A percentile compares a stretch with the other conserved stretches of the same genome.
Conservation (phyloP, 176 grass and related monocot genomes). For the Cocos nucifera region DNA sequence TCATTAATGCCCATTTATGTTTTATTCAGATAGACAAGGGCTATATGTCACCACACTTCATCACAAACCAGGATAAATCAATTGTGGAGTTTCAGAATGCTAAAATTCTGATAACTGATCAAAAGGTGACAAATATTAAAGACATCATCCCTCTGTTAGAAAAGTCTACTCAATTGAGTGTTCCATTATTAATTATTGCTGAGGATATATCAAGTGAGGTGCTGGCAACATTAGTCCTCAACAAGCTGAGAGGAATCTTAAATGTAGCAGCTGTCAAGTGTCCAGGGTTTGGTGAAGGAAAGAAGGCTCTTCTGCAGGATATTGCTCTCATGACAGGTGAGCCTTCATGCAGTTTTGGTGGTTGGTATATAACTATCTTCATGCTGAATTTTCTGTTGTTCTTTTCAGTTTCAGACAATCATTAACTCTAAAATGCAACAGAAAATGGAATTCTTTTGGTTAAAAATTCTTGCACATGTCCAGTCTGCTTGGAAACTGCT, state of each 20-base stretch:
- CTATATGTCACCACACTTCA: constrained; percentile 87
- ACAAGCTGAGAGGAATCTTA: constrained; percentile 75
- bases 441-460: no score
- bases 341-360: neutral
- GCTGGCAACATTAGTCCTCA: constrained; percentile 65
- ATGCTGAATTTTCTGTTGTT: neutral
- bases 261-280: constrained; percentile 82
- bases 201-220: constrained; percentile 69
- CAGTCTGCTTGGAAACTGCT: no score
- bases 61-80: constrained; percentile 88
- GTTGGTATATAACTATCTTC: neutral
- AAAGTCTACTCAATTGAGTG: constrained; percentile 74
- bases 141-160: constrained; percentile 82
- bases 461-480: no score
- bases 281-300: constrained; percentile 73
- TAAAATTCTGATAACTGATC: constrained; percentile 89
- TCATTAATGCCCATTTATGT: constrained; percentile 1
- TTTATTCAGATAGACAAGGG: constrained; percentile 80
- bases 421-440: no score
- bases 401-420: neutral
- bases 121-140: constrained; percentile 49
- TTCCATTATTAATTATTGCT: constrained; percentile 83
- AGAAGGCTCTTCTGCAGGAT: constrained; percentile 91
- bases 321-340: constrained; percentile 95
- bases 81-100: constrained; percentile 87